Conservation (phyloP, 768 basidiomycete genomes). For the Cantharellus anzutake region DNA sequence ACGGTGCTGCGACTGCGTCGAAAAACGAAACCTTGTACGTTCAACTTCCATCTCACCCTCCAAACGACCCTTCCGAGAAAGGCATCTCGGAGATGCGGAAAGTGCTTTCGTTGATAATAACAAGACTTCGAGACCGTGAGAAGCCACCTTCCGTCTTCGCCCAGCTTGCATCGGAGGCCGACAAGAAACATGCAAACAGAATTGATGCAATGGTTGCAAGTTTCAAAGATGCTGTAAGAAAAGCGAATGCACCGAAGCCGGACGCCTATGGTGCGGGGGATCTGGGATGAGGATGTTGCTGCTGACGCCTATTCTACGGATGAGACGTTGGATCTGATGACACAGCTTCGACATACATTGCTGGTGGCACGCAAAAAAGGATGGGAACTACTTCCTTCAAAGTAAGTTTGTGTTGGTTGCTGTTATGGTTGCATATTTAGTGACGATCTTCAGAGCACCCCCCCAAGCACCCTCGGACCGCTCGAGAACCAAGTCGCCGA, state of each 20-base stretch:
- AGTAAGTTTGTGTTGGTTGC: conserved; percentile 16
- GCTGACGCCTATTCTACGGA: conserved; percentile 40
- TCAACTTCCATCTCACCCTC: no score
- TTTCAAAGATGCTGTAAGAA: conserved; percentile 19
- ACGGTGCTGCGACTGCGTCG: no score
- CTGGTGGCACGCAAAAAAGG: conserved; percentile 33
- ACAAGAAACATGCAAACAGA: conserved; percentile 16
- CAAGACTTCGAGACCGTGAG: conserved; percentile 37
- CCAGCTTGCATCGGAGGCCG: conserved; percentile 16
- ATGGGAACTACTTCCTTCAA: conserved; percentile 46
- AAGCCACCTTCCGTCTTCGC: conserved; percentile 36
- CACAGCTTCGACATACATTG: conserved; percentile 41
- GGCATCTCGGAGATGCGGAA: conserved; percentile 47
- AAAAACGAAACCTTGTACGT: no score
- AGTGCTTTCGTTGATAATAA: conserved; percentile 42
- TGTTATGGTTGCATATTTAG: not conserved
- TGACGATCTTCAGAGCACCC: not conserved
- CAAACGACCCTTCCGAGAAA: not conserved
- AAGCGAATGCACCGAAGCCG: conserved; percentile 16
- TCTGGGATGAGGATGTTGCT: conserved; percentile 10
- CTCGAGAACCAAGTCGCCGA: conserved; percentile 6
- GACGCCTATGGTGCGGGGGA: no score
- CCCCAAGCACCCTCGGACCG: not conserved
- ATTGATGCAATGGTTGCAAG: conserved; percentile 19
- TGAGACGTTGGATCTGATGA: conserved; percentile 40